Conservation (phyloP, 1,284 basidiomycete genomes). For the Leccinum fallax region DNA sequence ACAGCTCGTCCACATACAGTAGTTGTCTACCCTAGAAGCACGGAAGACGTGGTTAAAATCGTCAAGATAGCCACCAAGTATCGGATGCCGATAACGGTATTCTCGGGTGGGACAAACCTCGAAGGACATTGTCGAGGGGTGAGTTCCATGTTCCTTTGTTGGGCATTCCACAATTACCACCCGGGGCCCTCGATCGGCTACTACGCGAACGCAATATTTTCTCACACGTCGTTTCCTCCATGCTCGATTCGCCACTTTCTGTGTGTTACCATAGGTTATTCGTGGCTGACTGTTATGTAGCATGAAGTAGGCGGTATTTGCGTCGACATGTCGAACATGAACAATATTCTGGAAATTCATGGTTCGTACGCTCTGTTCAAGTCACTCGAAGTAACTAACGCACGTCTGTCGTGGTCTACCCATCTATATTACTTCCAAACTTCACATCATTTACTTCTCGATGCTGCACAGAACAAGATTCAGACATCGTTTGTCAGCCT, state of each 20-base stretch:
- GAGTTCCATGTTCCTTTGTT: conserved; percentile 24
- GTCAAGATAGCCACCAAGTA: conserved; percentile 68
- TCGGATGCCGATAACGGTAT: conserved; percentile 72
- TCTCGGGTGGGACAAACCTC: conserved; percentile 69
- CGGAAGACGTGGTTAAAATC: conserved; percentile 70
- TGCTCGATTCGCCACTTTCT: background rate
- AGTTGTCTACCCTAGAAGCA: conserved; percentile 55
- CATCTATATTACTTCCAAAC: background rate
- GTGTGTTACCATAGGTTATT: background rate
- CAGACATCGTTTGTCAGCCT: conserved; percentile 83
- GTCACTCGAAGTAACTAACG: background rate
- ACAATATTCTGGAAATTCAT: conserved; percentile 78
- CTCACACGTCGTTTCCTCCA: background rate
- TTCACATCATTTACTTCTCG: background rate
- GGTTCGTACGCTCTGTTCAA: conserved; percentile 43
- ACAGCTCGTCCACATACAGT: conserved; percentile 51
- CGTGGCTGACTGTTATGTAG: conserved; percentile 32
- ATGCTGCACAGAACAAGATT: conserved; percentile 61
- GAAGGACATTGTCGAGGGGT: conserved; percentile 71
- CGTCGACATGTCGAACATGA: conserved; percentile 85
- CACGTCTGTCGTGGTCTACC: conserved; percentile 1
- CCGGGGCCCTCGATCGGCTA: background rate
- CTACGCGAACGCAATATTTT: background rate
- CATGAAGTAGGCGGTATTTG: conserved; percentile 73
- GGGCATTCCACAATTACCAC: background rate